Evolutionary conservation across 495 filamentous ascomycete genomes (phyloP).

Genomic region (Aspergillus affinis): DNA sequence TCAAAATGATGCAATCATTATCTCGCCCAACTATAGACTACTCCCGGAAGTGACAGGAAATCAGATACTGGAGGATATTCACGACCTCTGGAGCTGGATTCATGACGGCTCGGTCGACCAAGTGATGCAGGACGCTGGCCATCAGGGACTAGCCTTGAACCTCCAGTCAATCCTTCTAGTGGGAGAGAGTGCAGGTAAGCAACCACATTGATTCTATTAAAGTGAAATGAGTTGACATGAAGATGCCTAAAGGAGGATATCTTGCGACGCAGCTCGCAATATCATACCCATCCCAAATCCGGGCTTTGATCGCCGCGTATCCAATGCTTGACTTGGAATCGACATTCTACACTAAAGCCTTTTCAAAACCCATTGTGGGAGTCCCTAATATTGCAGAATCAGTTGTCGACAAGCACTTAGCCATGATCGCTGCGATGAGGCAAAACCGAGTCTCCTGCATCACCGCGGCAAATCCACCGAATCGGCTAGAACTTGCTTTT

Average conservation of each 20-base stretch:
- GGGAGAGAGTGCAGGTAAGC: slow-evolving; percentile 18
- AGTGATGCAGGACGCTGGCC: background rate
- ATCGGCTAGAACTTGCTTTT: slow-evolving; percentile 14
- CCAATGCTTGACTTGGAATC: slow-evolving; percentile 22
- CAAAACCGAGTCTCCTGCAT: background rate
- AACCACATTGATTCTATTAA: background rate
- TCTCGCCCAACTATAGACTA: slow-evolving; percentile 20
- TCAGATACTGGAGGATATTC: slow-evolving; percentile 17
- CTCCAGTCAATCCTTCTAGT: slow-evolving; percentile 8
- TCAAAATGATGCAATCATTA: slow-evolving; percentile 10
- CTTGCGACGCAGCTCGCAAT: slow-evolving; percentile 18
- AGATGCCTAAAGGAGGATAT: slow-evolving; percentile 10
- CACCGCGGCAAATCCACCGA: slow-evolving; percentile 7
- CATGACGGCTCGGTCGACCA: background rate
- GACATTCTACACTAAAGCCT: slow-evolving; percentile 14
- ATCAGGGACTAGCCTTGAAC: slow-evolving; percentile 6
- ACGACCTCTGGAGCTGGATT: slow-evolving; percentile 19
- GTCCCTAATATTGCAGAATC: slow-evolving; percentile 11
- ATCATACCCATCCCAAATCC: slow-evolving; percentile 14
- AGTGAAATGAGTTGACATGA: background rate
- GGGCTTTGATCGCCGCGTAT: slow-evolving; percentile 15
- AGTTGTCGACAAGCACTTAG: slow-evolving; percentile 17
- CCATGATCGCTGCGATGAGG: slow-evolving; percentile 4
- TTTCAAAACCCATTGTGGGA: slow-evolving; percentile 19
- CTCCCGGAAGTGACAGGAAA: slow-evolving; percentile 17